phyloP scores from a whole-genome alignment of 305 asterid species.

The Ilex paraguariensis region DNA sequence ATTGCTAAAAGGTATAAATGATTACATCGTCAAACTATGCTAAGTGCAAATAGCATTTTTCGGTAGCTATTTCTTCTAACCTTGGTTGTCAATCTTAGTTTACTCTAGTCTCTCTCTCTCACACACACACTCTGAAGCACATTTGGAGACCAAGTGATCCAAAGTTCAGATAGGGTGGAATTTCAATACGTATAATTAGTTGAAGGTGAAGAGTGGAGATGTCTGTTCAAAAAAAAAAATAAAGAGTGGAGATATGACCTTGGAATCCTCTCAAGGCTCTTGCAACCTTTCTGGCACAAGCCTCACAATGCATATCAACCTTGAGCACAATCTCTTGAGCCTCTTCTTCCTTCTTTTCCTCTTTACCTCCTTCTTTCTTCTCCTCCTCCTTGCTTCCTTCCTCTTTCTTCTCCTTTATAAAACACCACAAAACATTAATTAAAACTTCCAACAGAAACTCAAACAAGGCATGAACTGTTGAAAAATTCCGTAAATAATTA shows the following conservation, averaged over 20 bases:
- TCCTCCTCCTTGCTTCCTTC: conserved; percentile 23
- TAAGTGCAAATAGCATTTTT: too few relatives aligned
- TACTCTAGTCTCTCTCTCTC: too few relatives aligned
- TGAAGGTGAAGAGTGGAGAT: background rate
- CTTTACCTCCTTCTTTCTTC: conserved; percentile 7
- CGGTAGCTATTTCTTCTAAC: too few relatives aligned
- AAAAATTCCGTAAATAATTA: background rate
- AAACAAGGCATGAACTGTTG: background rate
- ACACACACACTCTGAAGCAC: too few relatives aligned
- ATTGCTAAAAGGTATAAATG: too few relatives aligned
- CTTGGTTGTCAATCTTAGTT: too few relatives aligned
- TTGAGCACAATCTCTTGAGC: conserved; percentile 59
- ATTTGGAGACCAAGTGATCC: too few relatives aligned
- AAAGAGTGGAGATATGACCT: conserved; percentile 28
- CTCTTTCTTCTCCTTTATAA: conserved; percentile 41
- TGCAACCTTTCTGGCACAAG: conserved; percentile 85
- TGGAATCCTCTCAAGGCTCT: conserved; percentile 70
- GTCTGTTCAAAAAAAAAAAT: too few relatives aligned
- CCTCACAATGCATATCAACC: conserved; percentile 95
- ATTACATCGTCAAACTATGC: too few relatives aligned
- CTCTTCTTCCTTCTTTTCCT: conserved; percentile 23
- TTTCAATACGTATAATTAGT: background rate
- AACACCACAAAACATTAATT: background rate
- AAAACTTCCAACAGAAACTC: too few relatives aligned
- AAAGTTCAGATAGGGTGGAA: background rate